Base-by-base conservation (phyloP, 106 monocot genomes). In the Acorus gramineus region DNA sequence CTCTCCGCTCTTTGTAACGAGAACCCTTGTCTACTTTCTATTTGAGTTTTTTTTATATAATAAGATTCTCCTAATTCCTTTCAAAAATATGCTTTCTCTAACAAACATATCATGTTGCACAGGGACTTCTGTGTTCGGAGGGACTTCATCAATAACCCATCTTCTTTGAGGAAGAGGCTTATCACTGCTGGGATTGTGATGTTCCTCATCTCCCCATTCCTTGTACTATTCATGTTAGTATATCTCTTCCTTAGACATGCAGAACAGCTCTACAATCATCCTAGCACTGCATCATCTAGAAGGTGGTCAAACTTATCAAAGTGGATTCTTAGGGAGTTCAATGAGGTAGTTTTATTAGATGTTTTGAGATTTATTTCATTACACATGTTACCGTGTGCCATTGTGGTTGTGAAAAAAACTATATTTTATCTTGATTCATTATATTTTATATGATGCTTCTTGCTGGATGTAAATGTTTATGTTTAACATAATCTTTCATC, bases 241-340 rank as follows among this genome's bases (percentile, higher is more conserved):
- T 98, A 98, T 72, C 76, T 92, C 52, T 89, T 92, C 62, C 75
- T 98, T n/a, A 76, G 81, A 58, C 92, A 98, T 80, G 98, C 98
- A 50, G 98, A 98, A 71, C 92, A 92, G 64, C 89, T 98, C 73
- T 98, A 98, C 66, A 82, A 98, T 71, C 92, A 98, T 72, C 92
- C 91, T 64, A 92, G 92, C 44, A 89, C 81, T 53, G 96, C 96
- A 44, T 92, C 83, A 2, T 98, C 91, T 55, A 70, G 96, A 66
- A 83, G 96, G 55, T 98, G 96, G 96, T 98, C 96, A 52, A 98
- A 92, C 66, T 76, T 98, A 68, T 85, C 98, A 56, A 88, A 78
- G 74, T 98, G 98, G 98, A 89, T 88, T 60, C 84, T 92, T 64
- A 77, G 98, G 66, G 98, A 92, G 69, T 92, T 92, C 66, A 98